Conservation (phyloP, 352 stramenopile species). For the Phytophthora colocasiae region DNA sequence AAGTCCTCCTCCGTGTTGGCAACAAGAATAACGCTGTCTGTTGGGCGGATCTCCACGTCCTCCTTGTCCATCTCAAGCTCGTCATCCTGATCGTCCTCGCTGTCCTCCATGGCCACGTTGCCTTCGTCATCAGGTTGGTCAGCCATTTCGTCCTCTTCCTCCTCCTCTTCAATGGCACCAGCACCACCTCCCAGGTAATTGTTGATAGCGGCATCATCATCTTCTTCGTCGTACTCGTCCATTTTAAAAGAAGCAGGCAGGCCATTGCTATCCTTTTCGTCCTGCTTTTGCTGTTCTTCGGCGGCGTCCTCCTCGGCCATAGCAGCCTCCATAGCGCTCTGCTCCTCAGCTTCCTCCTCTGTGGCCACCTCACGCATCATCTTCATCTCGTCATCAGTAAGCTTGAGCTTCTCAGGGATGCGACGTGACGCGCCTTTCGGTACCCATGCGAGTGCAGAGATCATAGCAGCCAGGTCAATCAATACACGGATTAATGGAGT, state of each 20-base stretch:
- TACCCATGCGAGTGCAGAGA: constrained; percentile 44
- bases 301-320: constrained; percentile 59
- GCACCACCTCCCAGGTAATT: constrained; percentile 67
- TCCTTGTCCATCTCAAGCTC: constrained; percentile 86
- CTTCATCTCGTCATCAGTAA: constrained; percentile 81
- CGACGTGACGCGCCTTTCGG: constrained; percentile 52
- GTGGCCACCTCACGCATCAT: constrained; percentile 83
- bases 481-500: constrained; percentile 20
- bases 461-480: constrained; percentile 22
- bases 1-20: constrained; percentile 99
- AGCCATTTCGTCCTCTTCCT: constrained; percentile 34
- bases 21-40: constrained; percentile 96
- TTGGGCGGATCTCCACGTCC: constrained; percentile 94
- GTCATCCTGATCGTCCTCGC: constrained; percentile 71
- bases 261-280: constrained; percentile 52
- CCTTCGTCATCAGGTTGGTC: constrained; percentile 47
- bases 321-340: constrained; percentile 57
- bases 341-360: constrained; percentile 77
- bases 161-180: constrained; percentile 50
- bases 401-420: constrained; percentile 86
- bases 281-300: constrained; percentile 20
- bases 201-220: constrained; percentile 82
- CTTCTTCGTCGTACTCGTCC: constrained; percentile 91
- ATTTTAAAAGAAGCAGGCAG: constrained; percentile 83
- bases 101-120: constrained; percentile 62